Evolutionary conservation across 805 yeast genomes (phyloP).

Genomic region (Vanderwaltozyma polyspora): DNA sequence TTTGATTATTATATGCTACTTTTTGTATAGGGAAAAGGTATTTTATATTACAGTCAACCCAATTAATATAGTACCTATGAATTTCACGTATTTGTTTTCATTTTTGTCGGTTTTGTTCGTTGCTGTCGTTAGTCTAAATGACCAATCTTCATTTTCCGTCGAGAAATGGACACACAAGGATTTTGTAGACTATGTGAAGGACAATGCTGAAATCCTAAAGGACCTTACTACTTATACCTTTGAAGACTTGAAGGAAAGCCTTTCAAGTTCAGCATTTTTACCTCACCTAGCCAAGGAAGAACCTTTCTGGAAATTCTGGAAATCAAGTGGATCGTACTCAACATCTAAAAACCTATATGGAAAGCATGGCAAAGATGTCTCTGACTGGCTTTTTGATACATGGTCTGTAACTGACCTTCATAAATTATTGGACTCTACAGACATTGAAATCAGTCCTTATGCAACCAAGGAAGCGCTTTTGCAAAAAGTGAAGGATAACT

Average conservation of each 20-base stretch:
- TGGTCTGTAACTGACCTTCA: constrained; percentile 44
- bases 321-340: too few relatives aligned
- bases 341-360: too few relatives aligned
- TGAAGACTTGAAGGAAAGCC: constrained; percentile 16
- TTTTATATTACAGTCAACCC: too few relatives aligned
- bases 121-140: too few relatives aligned
- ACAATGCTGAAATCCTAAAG: constrained; percentile 17
- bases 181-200: constrained; percentile 26
- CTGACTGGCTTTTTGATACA: constrained; percentile 40
- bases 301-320: not conserved
- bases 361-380: constrained; percentile 4
- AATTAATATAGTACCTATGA: too few relatives aligned
- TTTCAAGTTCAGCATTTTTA: not conserved
- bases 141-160: too few relatives aligned
- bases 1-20: too few relatives aligned
- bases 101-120: too few relatives aligned
- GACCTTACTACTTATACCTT: constrained; percentile 10
- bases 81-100: too few relatives aligned
- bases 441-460: constrained; percentile 28
- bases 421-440: constrained; percentile 38
- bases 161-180: constrained; percentile 28
- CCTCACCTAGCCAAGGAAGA: not conserved
- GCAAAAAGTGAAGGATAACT: constrained; percentile 35
- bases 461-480: constrained; percentile 38
- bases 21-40: too few relatives aligned